phyloP scores from a whole-genome alignment of 2,329 filamentous ascomycete species.

The Alternaria postmessia region DNA sequence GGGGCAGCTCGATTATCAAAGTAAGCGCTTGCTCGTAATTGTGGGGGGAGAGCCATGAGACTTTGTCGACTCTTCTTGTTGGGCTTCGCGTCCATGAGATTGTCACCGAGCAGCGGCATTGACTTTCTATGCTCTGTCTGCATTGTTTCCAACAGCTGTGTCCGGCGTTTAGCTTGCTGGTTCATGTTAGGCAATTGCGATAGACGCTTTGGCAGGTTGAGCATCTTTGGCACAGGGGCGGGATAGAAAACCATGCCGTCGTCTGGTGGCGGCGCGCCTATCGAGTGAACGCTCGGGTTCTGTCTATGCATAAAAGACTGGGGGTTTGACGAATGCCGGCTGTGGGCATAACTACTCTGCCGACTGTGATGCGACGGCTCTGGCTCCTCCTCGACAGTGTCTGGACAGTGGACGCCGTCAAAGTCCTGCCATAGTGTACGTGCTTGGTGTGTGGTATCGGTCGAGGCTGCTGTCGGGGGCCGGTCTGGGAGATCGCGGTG shows the following conservation, averaged over 20 bases:
- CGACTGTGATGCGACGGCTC: conserved; percentile 31
- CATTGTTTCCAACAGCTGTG: conserved; percentile 74
- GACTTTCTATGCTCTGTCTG: conserved; percentile 63
- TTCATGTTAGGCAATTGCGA: conserved; percentile 74
- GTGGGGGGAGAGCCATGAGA: conserved; percentile 73
- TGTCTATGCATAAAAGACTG: conserved; percentile 57
- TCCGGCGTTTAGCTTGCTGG: conserved; percentile 73
- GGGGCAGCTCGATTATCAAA: conserved; percentile 73
- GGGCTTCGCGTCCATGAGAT: conserved; percentile 17
- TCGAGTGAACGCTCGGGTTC: conserved; percentile 27
- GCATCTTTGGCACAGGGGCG: conserved; percentile 89
- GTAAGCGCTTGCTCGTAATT: conserved; percentile 88
- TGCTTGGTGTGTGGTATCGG: conserved; percentile 70
- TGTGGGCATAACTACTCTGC: conserved; percentile 15
- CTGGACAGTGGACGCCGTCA: conserved; percentile 78
- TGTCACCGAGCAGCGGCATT: conserved; percentile 40
- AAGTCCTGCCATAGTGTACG: conserved; percentile 78
- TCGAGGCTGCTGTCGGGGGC: conserved; percentile 63
- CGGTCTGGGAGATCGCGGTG: conserved; percentile 52
- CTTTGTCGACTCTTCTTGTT: conserved; percentile 48
- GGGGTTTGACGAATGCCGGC: conserved; percentile 33
- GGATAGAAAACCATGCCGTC: conserved; percentile 94
- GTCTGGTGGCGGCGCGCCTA: conserved; percentile 63
- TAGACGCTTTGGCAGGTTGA: conserved; percentile 88
- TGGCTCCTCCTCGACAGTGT: conserved; percentile 50